A percentile compares a stretch with the other conserved stretches of the same genome.
Conservation (phyloP, 1,139 yeast species). For the Candida labiduridarum region DNA sequence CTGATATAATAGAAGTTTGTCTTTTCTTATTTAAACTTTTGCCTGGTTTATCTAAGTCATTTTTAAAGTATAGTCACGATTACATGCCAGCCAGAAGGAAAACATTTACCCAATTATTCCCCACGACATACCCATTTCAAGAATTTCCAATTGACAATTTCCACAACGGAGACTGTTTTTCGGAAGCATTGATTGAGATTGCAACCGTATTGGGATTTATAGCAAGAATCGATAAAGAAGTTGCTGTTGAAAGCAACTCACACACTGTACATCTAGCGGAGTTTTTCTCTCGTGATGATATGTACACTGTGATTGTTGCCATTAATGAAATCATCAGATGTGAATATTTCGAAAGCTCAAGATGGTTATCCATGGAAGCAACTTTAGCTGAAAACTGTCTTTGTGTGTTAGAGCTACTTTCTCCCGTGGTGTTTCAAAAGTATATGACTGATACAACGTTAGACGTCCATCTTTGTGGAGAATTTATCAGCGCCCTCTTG, state of each 20-base stretch:
- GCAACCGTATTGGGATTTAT: conserved; percentile 60
- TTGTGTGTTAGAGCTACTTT: conserved; percentile 57
- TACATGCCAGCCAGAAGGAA: conserved; percentile 58
- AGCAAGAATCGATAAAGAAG: conserved; percentile 50
- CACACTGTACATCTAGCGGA: conserved; percentile 39
- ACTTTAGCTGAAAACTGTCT: conserved; percentile 62
- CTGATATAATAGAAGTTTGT: conserved; percentile 32
- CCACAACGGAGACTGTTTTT: conserved; percentile 68
- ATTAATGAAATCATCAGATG: conserved; percentile 60
- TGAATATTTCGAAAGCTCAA: conserved; percentile 63
- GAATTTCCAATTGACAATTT: conserved; percentile 72
- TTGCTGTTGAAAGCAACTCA: conserved; percentile 49
- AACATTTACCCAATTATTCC: conserved; percentile 71
- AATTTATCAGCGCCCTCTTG: conserved; percentile 60
- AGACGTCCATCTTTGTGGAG: conserved; percentile 65
- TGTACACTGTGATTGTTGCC: conserved; percentile 53
- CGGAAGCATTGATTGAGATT: conserved; percentile 74
- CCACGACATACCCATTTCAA: conserved; percentile 64
- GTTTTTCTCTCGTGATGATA: conserved; percentile 42
- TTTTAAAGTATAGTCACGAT: conserved; percentile 55
- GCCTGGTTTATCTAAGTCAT: conserved; percentile 53
- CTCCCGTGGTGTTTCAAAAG: conserved; percentile 53
- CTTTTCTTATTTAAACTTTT: conserved; percentile 53
- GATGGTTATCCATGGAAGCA: conserved; percentile 71
- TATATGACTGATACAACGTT: conserved; percentile 57